These are phyloP conservation scores for Cystofilobasidium bisporidii DNA, from an alignment of 768 basidiomycete genomes.

Conservation along the genomic window DNA sequence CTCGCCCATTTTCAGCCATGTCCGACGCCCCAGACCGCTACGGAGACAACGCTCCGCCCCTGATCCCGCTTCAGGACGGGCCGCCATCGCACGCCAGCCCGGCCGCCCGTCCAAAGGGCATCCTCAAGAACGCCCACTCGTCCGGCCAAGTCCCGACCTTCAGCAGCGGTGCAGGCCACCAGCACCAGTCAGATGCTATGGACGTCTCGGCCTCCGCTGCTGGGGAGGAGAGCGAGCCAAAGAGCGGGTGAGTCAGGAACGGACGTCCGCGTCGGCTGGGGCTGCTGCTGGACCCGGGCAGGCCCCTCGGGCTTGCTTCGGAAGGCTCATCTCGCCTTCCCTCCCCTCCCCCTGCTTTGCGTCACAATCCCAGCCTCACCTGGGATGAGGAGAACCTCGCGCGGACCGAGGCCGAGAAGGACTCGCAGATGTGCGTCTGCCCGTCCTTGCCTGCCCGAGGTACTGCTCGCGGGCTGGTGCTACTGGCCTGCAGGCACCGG, in stretches of 20 bases:
- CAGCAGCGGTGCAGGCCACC: background rate
- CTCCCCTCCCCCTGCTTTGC: background rate
- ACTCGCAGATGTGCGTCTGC: conserved; percentile 62
- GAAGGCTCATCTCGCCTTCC: background rate
- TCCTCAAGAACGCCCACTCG: conserved; percentile 60
- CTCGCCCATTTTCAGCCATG: background rate
- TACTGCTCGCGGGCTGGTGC: background rate
- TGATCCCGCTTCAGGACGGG: conserved; percentile 12
- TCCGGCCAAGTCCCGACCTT: background rate
- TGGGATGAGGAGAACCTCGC: conserved; percentile 96
- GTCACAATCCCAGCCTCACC: conserved; percentile 52
- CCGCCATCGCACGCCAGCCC: background rate
- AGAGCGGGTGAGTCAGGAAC: background rate
- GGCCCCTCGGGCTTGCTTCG: background rate
- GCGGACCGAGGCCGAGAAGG: conserved; percentile 84
- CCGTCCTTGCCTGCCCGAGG: too few relatives aligned
- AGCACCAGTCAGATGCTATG: background rate
- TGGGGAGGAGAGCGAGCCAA: background rate
- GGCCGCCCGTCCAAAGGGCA: conserved; percentile 57
- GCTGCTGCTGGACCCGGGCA: too few relatives aligned
- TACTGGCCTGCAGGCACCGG: background rate
- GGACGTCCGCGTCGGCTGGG: too few relatives aligned
- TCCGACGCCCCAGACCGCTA: conserved; percentile 9
- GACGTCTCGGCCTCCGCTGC: background rate
- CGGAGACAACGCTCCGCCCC: conserved; percentile 19